Conservation (phyloP, 768 basidiomycete species). For the Podaxis sp. region DNA sequence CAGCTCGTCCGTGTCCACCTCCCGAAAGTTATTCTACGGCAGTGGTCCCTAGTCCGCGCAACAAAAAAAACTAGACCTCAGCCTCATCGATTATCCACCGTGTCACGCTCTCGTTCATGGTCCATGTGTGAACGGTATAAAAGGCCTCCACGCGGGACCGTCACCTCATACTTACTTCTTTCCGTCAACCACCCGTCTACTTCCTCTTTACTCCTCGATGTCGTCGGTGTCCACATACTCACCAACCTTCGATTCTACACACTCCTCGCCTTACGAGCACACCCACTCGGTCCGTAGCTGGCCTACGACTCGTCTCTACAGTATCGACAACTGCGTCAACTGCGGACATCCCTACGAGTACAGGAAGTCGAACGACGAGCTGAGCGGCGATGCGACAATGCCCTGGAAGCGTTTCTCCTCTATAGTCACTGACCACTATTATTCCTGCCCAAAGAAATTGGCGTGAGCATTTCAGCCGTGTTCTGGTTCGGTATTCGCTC, state of each 20-base stretch:
- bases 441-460: constrained; percentile 8
- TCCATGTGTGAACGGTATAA: constrained; percentile 8
- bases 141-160: constrained; percentile 10
- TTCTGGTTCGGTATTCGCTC: not conserved
- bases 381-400: not conserved
- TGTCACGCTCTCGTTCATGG: constrained; percentile 3
- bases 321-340: constrained; percentile 3
- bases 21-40: not conserved
- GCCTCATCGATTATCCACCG: not conserved
- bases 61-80: not conserved
- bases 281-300: not conserved
- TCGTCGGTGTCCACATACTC: not conserved
- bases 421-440: constrained; percentile 5
- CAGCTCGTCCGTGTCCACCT: not conserved
- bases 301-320: not conserved
- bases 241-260: not conserved
- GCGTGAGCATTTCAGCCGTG: not conserved
- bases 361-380: not conserved
- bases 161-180: constrained; percentile 16
- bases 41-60: not conserved
- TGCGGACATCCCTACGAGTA: constrained; percentile 6
- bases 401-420: constrained; percentile 5
- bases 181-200: not conserved
- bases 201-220: not conserved
- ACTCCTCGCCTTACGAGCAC: not conserved